Base-by-base conservation (phyloP, 257 asterid species). In the Rehmannia glutinosa region DNA sequence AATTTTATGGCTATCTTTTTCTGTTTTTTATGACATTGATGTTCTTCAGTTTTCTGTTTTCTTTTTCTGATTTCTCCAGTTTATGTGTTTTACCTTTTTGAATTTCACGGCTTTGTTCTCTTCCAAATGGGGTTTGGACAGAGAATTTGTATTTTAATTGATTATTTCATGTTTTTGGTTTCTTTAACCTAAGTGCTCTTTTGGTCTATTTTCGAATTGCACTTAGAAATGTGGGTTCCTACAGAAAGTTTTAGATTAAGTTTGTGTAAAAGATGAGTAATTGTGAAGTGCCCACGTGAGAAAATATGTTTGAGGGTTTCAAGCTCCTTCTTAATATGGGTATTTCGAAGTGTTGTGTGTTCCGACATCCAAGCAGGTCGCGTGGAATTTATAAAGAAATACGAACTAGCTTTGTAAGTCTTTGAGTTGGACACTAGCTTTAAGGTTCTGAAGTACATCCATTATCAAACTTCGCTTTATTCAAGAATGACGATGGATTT, bases 191-290 rank as follows among this genome's bases (percentile, higher is more conserved):
- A 10, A 52, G 27, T 73, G 4, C 50, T 38, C 10, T 8, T 23
- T 17, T 58, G 73, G 73, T 11, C 32, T 10, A 24, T 17, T 64
- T 30, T 49, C n/a, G 33, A 54, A 1, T 3, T 20, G 10, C 41
- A 16, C 50, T 55, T 17, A 9, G 53, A 39, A 75, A 25, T 49
- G 64, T 63, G 64, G 64, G 30, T 38, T 58, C 36, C 39, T 51
- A n/a, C 20, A 35, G 67, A 58, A 13, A 43, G 38, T 5, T 70
- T 57, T 20, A 28, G 47, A 17, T 49, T 8, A 57, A 10, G 50
- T 28, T 32, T 16, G 23, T 57, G n/a, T 61, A 27, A 64, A 47
- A 66, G 51, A 73, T 41, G 58, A 30, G 47, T 39, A 52, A 52
- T 41, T 62, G 36, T 30, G 35, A 6, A 51, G 21, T 32, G 13